Evolutionary conservation across 1,284 basidiomycete species (phyloP), one percentile per base, ranked within the genome.

Genomic region (Apiotrichum sp.): DNA sequence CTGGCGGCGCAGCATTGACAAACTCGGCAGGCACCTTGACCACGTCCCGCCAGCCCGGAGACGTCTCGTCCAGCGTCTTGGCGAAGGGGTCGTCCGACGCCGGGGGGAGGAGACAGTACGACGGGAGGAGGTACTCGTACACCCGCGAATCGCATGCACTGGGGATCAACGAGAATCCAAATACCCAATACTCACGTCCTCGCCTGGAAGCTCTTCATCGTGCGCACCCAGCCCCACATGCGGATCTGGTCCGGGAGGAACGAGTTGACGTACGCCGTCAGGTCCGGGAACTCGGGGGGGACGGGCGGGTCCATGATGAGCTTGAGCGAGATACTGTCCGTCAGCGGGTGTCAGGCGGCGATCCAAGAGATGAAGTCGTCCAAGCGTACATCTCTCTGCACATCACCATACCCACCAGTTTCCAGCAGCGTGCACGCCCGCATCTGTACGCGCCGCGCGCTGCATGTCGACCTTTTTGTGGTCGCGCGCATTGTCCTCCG

Each of bases 61-160:
- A 69, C 14, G 62, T 65, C 45, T 62, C 56, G 48, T 74, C 72
- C 44, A 86, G 74, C 40, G 76, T 74, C 49, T 80, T 79, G 60
- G 81, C 78, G 39, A 91, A 80, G 4, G 82, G 80, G 47, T 85
- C 85, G 22, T 79, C 82, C 1, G 90, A 88, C 69, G 87, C 88
- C 2, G 96, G 93, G 2, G 95, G 93, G 16, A 98, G 81, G 57
- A 98, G 84, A 47, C 95, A 83, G 75, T 98, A 97, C 1, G 91
- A 88, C 0, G 96, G 96, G 64, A 99, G 86, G 75, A 91, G 89
- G 75, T 98, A 98, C 47, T 95, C 95, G 78, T 98, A 98, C 76
- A 91, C 89, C 57, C 95, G 83, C 63, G 91, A 93, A 73, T 97
- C 93, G 75, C 92, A 95, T 1, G 84, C 55, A 3, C 47, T 48